Percentiles rank a stretch among this genome's conserved stretches.
phyloP scores from a whole-genome alignment of 2,329 filamentous ascomycete genomes.

The Juglanconis oblonga region DNA sequence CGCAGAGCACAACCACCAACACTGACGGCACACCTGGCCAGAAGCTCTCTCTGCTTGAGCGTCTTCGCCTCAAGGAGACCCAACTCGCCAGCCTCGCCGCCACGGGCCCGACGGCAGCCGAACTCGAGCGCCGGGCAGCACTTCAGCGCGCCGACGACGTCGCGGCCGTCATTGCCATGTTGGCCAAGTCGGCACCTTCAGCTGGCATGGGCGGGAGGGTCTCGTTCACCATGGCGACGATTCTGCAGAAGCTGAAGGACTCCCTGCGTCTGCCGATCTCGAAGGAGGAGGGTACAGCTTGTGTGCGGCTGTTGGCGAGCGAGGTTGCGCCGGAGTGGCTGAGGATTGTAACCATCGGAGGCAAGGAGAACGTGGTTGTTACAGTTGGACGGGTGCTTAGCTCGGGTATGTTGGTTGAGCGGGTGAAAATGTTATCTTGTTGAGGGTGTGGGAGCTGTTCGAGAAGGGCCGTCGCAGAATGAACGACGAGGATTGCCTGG shows the following conservation, averaged over 20 bases:
- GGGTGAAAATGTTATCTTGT: conserved; percentile 24
- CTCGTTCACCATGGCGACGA: conserved; percentile 62
- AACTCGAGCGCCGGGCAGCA: conserved; percentile 61
- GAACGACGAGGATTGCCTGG: background rate
- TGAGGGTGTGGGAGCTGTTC: conserved; percentile 9
- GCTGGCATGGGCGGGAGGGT: conserved; percentile 52
- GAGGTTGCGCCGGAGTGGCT: conserved; percentile 59
- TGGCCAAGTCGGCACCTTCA: conserved; percentile 48
- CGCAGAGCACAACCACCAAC: conserved; percentile 33
- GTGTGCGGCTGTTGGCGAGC: conserved; percentile 48
- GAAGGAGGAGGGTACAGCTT: conserved; percentile 47
- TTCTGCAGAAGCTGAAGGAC: conserved; percentile 65
- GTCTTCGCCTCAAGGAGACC: conserved; percentile 69
- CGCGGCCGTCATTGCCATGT: conserved; percentile 63
- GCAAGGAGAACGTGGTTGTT: conserved; percentile 57
- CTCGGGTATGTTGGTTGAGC: conserved; percentile 16
- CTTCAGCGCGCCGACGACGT: conserved; percentile 68
- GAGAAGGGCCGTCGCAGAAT: background rate
- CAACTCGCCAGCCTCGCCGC: conserved; percentile 43
- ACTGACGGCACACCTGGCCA: conserved; percentile 33
- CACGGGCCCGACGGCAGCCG: conserved; percentile 46
- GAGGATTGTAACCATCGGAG: conserved; percentile 47
- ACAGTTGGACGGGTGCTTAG: conserved; percentile 32
- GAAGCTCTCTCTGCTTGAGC: conserved; percentile 70
- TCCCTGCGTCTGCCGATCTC: conserved; percentile 58